Conservation (phyloP, 495 filamentous ascomycete genomes). For the Baudoinia panamericana region DNA sequence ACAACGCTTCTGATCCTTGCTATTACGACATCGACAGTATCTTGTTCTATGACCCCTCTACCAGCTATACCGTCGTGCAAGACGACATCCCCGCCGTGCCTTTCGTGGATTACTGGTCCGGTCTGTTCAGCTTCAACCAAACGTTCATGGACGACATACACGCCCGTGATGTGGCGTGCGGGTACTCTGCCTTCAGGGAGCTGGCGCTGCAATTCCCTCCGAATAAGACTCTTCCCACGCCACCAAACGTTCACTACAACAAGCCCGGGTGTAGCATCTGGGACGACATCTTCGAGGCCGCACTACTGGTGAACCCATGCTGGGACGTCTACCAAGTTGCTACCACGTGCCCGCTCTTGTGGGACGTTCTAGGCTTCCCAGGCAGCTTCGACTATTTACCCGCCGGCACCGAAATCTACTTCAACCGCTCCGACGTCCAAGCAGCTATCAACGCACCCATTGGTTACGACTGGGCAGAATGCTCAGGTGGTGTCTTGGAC, state of each 20-base stretch:
- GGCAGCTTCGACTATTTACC: conserved; percentile 34
- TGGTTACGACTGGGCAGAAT: conserved; percentile 50
- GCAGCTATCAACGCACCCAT: conserved; percentile 56
- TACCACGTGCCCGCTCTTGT: conserved; percentile 59
- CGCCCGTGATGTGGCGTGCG: conserved; percentile 43
- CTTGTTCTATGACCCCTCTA: conserved; percentile 56
- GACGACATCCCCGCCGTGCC: conserved; percentile 45
- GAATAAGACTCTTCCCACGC: conserved; percentile 39
- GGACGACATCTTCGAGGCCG: conserved; percentile 44
- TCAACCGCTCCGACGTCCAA: conserved; percentile 66
- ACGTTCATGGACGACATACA: conserved; percentile 49
- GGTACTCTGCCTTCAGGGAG: conserved; percentile 49
- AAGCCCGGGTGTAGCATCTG: conserved; percentile 31
- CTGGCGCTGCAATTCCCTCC: conserved; percentile 58
- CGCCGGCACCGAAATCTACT: conserved; percentile 48
- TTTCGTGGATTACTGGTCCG: conserved; percentile 48
- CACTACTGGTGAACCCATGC: conserved; percentile 55
- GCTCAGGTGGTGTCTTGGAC: conserved; percentile 46
- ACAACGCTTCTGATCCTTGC: conserved; percentile 50
- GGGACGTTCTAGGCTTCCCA: conserved; percentile 63
- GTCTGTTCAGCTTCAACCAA: conserved; percentile 52
- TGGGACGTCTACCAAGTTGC: conserved; percentile 68
- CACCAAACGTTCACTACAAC: conserved; percentile 22
- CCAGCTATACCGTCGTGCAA: conserved; percentile 38
- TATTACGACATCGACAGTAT: conserved; percentile 58